phyloP scores from a whole-genome alignment of 2,329 filamentous ascomycete genomes.

The Juglanconis sp. region DNA sequence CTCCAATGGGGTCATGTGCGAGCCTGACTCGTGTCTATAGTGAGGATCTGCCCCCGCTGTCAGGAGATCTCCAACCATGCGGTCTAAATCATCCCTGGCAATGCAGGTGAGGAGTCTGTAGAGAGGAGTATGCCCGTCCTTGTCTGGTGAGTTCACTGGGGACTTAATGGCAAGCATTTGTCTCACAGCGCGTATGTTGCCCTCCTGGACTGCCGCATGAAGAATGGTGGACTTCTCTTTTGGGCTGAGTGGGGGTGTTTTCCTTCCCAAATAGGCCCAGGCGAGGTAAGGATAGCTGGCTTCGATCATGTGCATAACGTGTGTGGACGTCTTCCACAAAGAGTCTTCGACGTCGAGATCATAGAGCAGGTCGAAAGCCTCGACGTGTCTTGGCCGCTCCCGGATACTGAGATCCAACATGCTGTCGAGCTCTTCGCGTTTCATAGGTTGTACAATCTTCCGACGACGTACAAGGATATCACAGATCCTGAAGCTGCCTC shows the following conservation, averaged over 20 bases:
- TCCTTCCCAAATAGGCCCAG: conserved; percentile 2
- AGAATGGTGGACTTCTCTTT: conserved; percentile 4
- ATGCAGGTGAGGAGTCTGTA: background rate
- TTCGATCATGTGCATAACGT: conserved; percentile 5
- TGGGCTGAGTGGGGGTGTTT: background rate
- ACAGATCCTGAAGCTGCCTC: background rate
- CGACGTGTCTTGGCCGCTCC: background rate
- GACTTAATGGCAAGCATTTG: conserved; percentile 4
- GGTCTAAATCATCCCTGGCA: background rate
- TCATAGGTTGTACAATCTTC: background rate
- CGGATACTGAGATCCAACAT: background rate
- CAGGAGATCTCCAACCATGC: background rate
- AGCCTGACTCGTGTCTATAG: background rate
- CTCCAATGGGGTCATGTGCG: conserved; percentile 3
- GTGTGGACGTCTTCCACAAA: background rate
- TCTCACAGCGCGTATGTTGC: background rate
- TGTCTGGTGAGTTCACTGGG: background rate
- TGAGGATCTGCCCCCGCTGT: conserved; percentile 1
- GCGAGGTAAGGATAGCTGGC: background rate
- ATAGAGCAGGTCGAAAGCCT: conserved; percentile 1
- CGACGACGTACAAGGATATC: conserved; percentile 5
- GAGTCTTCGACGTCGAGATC: conserved; percentile 2
- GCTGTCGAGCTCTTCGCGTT: conserved; percentile 2
- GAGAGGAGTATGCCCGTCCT: conserved; percentile 6
- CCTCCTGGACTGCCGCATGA: background rate